phyloP scores from a whole-genome alignment of 257 asterid species.

The Nicotiana obtusifolia region DNA sequence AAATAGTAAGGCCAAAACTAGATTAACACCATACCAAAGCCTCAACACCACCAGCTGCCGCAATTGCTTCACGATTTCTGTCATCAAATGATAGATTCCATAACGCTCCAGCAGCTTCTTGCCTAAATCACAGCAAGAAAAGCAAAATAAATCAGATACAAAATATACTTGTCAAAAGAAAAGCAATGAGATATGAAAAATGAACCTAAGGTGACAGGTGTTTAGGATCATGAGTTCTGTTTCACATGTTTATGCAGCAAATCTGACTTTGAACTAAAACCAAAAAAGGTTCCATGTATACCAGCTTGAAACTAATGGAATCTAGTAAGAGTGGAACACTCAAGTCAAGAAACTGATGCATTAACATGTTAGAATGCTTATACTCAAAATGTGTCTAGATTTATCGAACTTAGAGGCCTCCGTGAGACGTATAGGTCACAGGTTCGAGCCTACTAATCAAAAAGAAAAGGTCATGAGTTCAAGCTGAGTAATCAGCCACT shows the following conservation, averaged over 20 bases:
- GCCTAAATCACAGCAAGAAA: conserved; percentile 38
- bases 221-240: neutral
- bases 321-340: too few relatives aligned
- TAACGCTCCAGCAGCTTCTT: conserved; percentile 96
- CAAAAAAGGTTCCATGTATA: neutral
- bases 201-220: neutral
- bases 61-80: conserved; percentile 85
- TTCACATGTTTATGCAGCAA: neutral
- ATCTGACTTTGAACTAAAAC: neutral
- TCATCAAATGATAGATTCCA: conserved; percentile 92
- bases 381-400: too few relatives aligned
- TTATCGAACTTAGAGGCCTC: too few relatives aligned
- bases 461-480: too few relatives aligned
- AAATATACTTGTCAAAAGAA: neutral
- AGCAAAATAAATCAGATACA: neutral
- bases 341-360: too few relatives aligned
- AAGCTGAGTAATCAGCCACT: too few relatives aligned
- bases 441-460: too few relatives aligned
- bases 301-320: too few relatives aligned
- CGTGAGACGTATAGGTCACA: too few relatives aligned
- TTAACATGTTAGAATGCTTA: too few relatives aligned
- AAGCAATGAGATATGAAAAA: neutral
- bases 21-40: conserved; percentile 60
- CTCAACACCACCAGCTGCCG: conserved; percentile 80
- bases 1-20: neutral